A percentile compares a stretch with the other conserved stretches of the same genome.
phyloP scores from a whole-genome alignment of 495 filamentous ascomycete species.

The Penicillium alfredii region DNA sequence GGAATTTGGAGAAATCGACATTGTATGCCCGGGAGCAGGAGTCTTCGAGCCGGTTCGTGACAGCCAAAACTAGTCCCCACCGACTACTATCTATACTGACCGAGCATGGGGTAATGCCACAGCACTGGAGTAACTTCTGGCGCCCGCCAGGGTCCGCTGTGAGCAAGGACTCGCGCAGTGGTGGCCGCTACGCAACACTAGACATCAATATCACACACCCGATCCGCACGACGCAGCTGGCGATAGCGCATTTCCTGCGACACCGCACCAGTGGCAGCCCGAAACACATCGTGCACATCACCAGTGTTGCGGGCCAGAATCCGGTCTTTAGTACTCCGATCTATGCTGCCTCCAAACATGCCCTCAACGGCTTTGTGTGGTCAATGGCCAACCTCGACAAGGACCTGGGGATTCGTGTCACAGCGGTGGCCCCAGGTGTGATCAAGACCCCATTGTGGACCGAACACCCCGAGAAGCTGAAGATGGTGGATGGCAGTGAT shows the following conservation, averaged over 20 bases:
- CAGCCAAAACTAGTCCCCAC: too few relatives aligned
- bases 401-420: conserved; percentile 53
- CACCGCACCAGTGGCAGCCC: conserved; percentile 25
- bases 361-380: conserved; percentile 55
- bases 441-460: conserved; percentile 67
- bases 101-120: neutral
- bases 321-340: conserved; percentile 45
- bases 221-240: conserved; percentile 60
- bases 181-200: conserved; percentile 49
- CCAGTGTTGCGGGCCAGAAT: conserved; percentile 57
- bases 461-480: conserved; percentile 60
- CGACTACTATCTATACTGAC: too few relatives aligned
- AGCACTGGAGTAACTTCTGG: conserved; percentile 63
- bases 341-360: conserved; percentile 59
- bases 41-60: conserved; percentile 57
- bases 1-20: conserved; percentile 55
- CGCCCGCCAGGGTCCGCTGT: conserved; percentile 47
- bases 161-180: conserved; percentile 43
- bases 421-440: conserved; percentile 59
- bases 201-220: conserved; percentile 69
- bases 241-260: conserved; percentile 51
- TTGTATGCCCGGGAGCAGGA: conserved; percentile 66
- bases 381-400: conserved; percentile 45
- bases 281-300: conserved; percentile 55
- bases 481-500: conserved; percentile 47